Percentiles rank a stretch among this genome's conserved stretches.
These are phyloP conservation scores for Teratosphaeriaceae sp. DNA, from an alignment of 2,329 filamentous ascomycete genomes.

Conservation along the genomic window DNA sequence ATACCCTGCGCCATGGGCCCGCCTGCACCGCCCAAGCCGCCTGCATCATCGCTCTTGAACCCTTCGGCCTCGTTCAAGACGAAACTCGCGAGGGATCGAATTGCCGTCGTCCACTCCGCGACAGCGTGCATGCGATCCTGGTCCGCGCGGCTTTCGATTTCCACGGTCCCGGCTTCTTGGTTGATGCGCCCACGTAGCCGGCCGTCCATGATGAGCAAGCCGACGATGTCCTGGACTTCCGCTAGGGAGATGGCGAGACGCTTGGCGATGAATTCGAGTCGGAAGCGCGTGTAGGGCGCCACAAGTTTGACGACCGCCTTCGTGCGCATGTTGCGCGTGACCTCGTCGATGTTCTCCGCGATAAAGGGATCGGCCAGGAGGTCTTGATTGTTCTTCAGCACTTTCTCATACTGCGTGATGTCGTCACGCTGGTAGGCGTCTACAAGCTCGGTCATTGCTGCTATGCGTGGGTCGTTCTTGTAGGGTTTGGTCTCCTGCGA, in stretches of 20 bases:
- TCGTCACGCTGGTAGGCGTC: conserved; percentile 95
- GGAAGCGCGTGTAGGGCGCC: conserved; percentile 90
- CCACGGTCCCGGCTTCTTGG: conserved; percentile 75
- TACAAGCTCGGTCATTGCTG: conserved; percentile 94
- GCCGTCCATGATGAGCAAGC: conserved; percentile 85
- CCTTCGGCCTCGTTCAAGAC: conserved; percentile 75
- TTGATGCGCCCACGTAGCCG: conserved; percentile 85
- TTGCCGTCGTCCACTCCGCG: conserved; percentile 62
- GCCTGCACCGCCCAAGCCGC: conserved; percentile 1
- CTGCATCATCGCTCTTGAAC: conserved; percentile 46
- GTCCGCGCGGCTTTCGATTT: conserved; percentile 70
- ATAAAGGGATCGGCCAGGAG: conserved; percentile 91
- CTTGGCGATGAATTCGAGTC: conserved; percentile 76
- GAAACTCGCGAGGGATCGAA: conserved; percentile 61
- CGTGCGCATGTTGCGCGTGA: conserved; percentile 95
- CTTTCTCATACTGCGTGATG: conserved; percentile 82
- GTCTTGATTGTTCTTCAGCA: conserved; percentile 80
- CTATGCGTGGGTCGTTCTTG: conserved; percentile 88
- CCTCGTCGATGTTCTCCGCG: conserved; percentile 97
- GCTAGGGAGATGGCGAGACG: conserved; percentile 77
- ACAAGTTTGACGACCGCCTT: conserved; percentile 92
- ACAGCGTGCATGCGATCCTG: conserved; percentile 68
- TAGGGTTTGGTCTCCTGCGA: conserved; percentile 99
- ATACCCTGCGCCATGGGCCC: conserved; percentile 7
- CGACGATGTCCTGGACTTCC: conserved; percentile 93